These are phyloP conservation scores for Saccharomycopsis synnaedendra DNA, from an alignment of 805 yeast genomes.

Conservation along the genomic window DNA sequence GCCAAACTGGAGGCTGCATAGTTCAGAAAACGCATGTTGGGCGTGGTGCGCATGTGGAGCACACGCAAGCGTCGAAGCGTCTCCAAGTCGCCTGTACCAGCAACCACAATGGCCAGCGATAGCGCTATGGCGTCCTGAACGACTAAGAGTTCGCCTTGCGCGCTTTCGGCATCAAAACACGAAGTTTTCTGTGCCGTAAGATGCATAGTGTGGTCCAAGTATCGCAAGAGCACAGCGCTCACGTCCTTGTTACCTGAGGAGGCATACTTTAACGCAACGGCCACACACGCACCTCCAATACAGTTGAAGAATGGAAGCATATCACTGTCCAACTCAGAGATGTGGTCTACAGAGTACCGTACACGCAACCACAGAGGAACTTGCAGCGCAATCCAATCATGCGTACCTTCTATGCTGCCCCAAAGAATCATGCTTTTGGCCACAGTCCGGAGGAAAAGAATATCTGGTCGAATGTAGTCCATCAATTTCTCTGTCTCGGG, in stretches of 20 bases:
- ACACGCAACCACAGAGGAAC: conserved; percentile 37
- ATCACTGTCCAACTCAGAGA: conserved; percentile 31
- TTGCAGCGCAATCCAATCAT: conserved; percentile 45
- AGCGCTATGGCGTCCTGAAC: conserved; percentile 51
- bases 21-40: conserved; percentile 44
- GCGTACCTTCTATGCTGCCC: conserved; percentile 41
- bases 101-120: conserved; percentile 65
- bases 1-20: conserved; percentile 73
- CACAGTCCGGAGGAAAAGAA: conserved; percentile 52
- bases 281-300: conserved; percentile 62
- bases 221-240: conserved; percentile 41
- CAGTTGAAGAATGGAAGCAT: conserved; percentile 51
- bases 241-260: conserved; percentile 50
- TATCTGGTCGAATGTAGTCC: conserved; percentile 71
- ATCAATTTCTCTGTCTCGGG: conserved; percentile 50
- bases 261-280: conserved; percentile 69
- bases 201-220: conserved; percentile 39
- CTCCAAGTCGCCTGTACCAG: conserved; percentile 84
- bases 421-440: conserved; percentile 62
- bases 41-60: conserved; percentile 46
- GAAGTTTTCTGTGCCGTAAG: conserved; percentile 30
- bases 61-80: conserved; percentile 62
- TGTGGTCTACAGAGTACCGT: conserved; percentile 22
- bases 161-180: conserved; percentile 47
- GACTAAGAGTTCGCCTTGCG: conserved; percentile 40